phyloP scores from a whole-genome alignment of 768 basidiomycete genomes.

The Fomitopsis serialis region DNA sequence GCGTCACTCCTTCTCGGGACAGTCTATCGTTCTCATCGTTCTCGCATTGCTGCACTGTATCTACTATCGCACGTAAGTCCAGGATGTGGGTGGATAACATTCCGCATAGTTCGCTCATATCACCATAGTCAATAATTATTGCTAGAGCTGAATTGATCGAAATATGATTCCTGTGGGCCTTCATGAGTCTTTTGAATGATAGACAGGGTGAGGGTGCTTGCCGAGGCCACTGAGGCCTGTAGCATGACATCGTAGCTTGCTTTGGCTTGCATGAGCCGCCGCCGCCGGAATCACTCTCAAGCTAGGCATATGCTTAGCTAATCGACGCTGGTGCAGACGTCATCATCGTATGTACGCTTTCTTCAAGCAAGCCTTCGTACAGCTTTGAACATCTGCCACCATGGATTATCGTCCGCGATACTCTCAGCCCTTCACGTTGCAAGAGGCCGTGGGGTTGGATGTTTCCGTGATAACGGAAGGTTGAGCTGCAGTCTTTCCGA shows the following conservation, averaged over 20 bases:
- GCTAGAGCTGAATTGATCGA: too few species aligned
- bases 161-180: too few species aligned
- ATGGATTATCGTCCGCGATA: conserved; percentile 70
- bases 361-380: background rate
- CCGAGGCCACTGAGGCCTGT: too few species aligned
- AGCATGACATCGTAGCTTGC: too few species aligned
- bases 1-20: background rate
- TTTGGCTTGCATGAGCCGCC: too few species aligned
- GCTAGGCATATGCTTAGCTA: background rate
- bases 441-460: conserved; percentile 60
- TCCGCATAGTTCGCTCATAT: too few species aligned
- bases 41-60: conserved; percentile 12
- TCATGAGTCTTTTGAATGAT: too few species aligned
- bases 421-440: conserved; percentile 69
- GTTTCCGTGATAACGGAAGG: conserved; percentile 69
- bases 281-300: too few species aligned
- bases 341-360: background rate
- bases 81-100: background rate
- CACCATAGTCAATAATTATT: too few species aligned
- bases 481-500: conserved; percentile 22
- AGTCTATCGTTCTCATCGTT: background rate
- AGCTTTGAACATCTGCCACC: background rate
- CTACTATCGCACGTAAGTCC: conserved; percentile 8
- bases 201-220: too few species aligned
- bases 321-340: background rate